Evolutionary conservation across 345 rosid genomes (phyloP).

Genomic region (Camelina sativa): DNA sequence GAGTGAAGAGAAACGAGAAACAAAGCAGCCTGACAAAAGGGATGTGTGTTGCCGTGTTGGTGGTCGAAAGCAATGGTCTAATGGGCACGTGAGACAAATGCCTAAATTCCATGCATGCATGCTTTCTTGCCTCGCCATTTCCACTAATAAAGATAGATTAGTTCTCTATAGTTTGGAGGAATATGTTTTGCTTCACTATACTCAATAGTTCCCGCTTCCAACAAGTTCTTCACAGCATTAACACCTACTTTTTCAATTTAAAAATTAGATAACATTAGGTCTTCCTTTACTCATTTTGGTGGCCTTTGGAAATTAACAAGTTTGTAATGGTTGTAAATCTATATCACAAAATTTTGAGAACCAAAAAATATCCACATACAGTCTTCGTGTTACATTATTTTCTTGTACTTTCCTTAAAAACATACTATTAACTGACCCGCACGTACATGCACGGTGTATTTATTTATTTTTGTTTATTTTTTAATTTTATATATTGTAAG

Average conservation of each 20-base stretch:
- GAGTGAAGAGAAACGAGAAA: conserved; percentile 24
- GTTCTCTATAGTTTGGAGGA: neutral
- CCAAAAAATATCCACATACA: too few relatives aligned
- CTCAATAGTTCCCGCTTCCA: too few relatives aligned
- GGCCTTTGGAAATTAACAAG: neutral
- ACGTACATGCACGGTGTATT: too few relatives aligned
- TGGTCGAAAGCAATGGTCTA: conserved; percentile 37
- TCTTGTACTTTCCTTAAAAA: too few relatives aligned
- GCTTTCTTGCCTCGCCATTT: conserved; percentile 43
- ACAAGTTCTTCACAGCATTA: neutral
- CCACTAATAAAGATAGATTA: neutral
- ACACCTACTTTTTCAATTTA: neutral
- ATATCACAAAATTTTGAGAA: neutral
- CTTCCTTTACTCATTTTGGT: neutral
- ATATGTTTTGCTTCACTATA: neutral
- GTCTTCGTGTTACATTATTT: too few relatives aligned
- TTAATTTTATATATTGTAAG: too few relatives aligned
- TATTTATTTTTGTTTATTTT: too few relatives aligned
- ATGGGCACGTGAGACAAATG: conserved; percentile 40
- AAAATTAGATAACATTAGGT: neutral
- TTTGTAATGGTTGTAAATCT: neutral
- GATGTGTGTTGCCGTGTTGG: conserved; percentile 30
- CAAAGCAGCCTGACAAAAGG: conserved; percentile 19
- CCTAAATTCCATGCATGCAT: conserved; percentile 44
- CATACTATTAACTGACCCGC: too few relatives aligned